Conservation (phyloP, 352 stramenopile genomes). For the Pythium aquatile region DNA sequence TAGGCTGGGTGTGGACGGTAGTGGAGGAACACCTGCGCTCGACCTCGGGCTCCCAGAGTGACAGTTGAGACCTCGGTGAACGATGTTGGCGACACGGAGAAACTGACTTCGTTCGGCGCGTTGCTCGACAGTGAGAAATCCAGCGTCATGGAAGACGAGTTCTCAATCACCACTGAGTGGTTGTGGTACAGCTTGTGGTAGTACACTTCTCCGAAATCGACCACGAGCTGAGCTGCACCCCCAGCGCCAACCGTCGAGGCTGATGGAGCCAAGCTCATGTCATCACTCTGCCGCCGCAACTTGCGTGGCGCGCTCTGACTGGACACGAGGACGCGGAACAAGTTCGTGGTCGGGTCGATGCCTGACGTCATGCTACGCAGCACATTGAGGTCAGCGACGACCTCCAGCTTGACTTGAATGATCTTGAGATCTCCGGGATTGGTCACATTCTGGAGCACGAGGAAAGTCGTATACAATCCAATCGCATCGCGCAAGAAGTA, state of each 20-base stretch:
- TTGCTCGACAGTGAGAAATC: constrained; percentile 88
- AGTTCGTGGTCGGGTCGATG: constrained; percentile 60
- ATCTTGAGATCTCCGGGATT: constrained; percentile 86
- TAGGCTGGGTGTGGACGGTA: constrained; percentile 65
- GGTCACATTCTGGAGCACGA: constrained; percentile 81
- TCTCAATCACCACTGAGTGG: constrained; percentile 88
- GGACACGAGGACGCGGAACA: constrained; percentile 87
- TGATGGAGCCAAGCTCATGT: constrained; percentile 25
- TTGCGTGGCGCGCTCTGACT: constrained; percentile 64
- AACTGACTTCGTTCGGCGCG: constrained; percentile 76
- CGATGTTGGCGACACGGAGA: constrained; percentile 80
- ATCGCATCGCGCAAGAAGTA: constrained; percentile 80
- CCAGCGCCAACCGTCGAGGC: constrained; percentile 3
- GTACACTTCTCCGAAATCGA: constrained; percentile 87
- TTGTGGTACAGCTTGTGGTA: constrained; percentile 90
- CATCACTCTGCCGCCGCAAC: constrained; percentile 55
- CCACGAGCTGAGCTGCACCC: constrained; percentile 34
- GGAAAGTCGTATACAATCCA: constrained; percentile 82
- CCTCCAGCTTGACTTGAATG: constrained; percentile 82
- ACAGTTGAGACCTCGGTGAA: constrained; percentile 82
- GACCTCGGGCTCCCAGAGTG: constrained; percentile 60
- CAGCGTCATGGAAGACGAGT: constrained; percentile 77
- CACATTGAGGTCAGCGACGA: constrained; percentile 84
- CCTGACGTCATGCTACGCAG: constrained; percentile 78
- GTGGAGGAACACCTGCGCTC: constrained; percentile 86